Percentiles rank a stretch among this genome's conserved stretches.
Conservation (phyloP, 2,329 filamentous ascomycete species). For the Penicillium corylophilum region DNA sequence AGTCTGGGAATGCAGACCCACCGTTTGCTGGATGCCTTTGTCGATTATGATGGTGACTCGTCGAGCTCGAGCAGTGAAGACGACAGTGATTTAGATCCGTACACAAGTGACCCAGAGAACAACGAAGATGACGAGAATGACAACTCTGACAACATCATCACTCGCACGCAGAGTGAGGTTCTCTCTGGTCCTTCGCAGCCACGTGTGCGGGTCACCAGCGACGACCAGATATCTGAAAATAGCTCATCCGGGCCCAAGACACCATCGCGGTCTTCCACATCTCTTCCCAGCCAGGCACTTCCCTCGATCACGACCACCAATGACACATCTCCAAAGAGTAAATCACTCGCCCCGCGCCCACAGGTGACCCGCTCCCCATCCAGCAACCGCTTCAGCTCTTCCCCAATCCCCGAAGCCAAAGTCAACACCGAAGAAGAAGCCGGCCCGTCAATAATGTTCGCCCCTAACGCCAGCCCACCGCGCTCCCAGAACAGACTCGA, state of each 20-base stretch:
- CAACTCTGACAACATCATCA: constrained; percentile 1
- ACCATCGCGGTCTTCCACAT: constrained; percentile 1
- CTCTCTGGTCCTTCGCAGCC: constrained; percentile 5
- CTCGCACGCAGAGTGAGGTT: constrained; percentile 1
- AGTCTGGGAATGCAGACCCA: constrained; percentile 75
- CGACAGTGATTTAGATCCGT: constrained; percentile 44
- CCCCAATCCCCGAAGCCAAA: constrained; percentile 68
- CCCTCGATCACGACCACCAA: constrained; percentile 29
- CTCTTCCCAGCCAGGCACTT: constrained; percentile 9
- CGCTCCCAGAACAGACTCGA: constrained; percentile 28
- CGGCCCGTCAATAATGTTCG: constrained; percentile 75
- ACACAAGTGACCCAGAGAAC: constrained; percentile 38
- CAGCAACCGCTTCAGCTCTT: constrained; percentile 62
- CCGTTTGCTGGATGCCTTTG: constrained; percentile 62
- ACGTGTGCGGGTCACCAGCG: constrained; percentile 7
- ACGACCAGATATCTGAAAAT: constrained; percentile 12
- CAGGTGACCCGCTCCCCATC: constrained; percentile 31
- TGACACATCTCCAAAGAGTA: constrained; percentile 22
- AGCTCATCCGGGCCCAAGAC: constrained; percentile 8
- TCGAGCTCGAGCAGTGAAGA: constrained; percentile 45
- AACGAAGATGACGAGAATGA: constrained; percentile 20
- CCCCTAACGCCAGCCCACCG: constrained; percentile 45
- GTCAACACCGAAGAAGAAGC: constrained; percentile 61
- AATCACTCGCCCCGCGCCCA: constrained; percentile 23
- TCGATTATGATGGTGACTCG: constrained; percentile 52